Evolutionary conservation across 768 basidiomycete genomes (phyloP).

Genomic region (Cantharellus cinnabarinus): DNA sequence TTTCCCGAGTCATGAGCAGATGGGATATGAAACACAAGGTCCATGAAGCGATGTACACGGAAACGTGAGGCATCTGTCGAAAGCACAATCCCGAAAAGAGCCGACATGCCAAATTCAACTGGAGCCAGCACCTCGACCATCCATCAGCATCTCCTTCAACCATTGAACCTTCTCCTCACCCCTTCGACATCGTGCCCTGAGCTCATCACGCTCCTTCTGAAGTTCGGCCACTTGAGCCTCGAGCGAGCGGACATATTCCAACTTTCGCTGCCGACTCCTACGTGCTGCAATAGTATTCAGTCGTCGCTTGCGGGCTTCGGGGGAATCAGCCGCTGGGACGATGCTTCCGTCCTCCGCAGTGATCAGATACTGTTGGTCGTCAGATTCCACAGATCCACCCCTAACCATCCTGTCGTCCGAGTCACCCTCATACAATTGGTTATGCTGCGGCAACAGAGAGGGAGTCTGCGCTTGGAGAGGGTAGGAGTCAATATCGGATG

Average conservation of each 20-base stretch:
- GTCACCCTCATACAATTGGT: too few species aligned
- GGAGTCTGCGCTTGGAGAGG: too few species aligned
- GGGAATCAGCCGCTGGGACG: conserved; percentile 31
- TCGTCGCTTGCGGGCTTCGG: conserved; percentile 52
- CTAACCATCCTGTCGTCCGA: too few species aligned
- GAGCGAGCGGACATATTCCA: conserved; percentile 43
- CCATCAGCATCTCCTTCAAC: not conserved
- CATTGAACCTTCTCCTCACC: not conserved
- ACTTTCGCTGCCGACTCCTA: conserved; percentile 56
- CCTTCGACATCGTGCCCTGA: not conserved
- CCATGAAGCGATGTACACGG: too few species aligned
- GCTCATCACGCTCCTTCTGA: not conserved
- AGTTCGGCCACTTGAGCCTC: conserved; percentile 22
- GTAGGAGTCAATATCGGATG: too few species aligned
- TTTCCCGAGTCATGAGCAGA: too few species aligned
- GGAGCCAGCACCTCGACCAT: not conserved
- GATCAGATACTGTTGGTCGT: conserved; percentile 16
- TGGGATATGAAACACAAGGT: too few species aligned
- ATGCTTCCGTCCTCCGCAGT: conserved; percentile 23
- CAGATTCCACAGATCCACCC: conserved; percentile 18
- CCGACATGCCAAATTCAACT: too few species aligned
- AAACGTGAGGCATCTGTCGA: too few species aligned
- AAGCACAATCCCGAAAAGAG: too few species aligned
- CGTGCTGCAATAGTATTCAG: conserved; percentile 78
- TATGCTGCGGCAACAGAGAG: too few species aligned